A percentile compares a stretch with the other conserved stretches of the same genome.
These are phyloP conservation scores for Colletotrichum godetiae DNA, from an alignment of 2,329 filamentous ascomycete species.

Conservation along the genomic window DNA sequence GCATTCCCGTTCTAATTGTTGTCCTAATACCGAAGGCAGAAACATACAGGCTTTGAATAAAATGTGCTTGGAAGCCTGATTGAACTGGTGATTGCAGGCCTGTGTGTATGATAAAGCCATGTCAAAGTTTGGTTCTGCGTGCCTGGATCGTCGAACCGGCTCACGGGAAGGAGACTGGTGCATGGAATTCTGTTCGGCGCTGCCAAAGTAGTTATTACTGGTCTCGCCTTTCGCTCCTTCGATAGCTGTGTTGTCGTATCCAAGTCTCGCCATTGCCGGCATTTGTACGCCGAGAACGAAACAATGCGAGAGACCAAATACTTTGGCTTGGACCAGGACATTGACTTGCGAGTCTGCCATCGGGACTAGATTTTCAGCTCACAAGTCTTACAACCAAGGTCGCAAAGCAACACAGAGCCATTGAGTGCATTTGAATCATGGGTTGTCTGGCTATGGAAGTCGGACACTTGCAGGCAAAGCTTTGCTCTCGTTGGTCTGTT, in stretches of 20 bases:
- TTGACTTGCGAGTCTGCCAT: not conserved
- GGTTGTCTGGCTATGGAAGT: not conserved
- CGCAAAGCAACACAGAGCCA: too few relatives aligned
- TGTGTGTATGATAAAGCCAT: not conserved
- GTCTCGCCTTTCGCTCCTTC: not conserved
- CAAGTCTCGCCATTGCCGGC: not conserved
- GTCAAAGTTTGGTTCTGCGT: not conserved
- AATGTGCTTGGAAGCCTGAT: not conserved
- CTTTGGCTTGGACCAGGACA: too few relatives aligned
- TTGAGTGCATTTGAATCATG: too few relatives aligned
- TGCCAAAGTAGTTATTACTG: not conserved
- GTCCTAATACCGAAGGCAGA: not conserved
- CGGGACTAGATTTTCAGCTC: too few relatives aligned
- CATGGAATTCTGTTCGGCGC: not conserved
- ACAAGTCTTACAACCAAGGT: too few relatives aligned
- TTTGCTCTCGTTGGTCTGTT: not conserved
- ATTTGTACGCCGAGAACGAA: too few relatives aligned
- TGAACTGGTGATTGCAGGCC: not conserved
- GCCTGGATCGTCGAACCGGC: not conserved
- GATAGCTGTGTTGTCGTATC: rapidly evolving
- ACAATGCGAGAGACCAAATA: too few relatives aligned
- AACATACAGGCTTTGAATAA: too few relatives aligned
- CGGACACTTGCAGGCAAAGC: not conserved
- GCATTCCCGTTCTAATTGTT: too few relatives aligned
- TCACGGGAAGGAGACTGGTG: not conserved